A percentile compares a stretch with the other conserved stretches of the same genome.
Evolutionary conservation across 495 filamentous ascomycete genomes (phyloP).

Genomic region (Xylaria sp.): DNA sequence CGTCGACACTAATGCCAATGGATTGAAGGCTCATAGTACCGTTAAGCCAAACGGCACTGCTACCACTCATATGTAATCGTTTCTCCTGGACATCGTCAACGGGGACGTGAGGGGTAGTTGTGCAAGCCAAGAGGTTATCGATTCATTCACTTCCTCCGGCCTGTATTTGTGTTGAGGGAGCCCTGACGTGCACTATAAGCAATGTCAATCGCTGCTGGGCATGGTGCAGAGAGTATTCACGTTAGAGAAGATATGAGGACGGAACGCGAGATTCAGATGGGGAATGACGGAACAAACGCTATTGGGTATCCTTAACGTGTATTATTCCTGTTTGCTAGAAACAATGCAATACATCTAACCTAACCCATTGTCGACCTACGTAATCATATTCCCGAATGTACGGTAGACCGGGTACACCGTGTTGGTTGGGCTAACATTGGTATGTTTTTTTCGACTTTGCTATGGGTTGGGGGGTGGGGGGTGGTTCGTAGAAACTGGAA

Average conservation of each 20-base stretch:
- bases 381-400: no score
- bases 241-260: background rate
- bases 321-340: slow-evolving; percentile 6
- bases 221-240: background rate
- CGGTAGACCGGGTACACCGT: no score
- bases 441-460: no score
- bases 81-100: background rate
- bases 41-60: background rate
- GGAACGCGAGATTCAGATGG: slow-evolving; percentile 1
- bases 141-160: background rate
- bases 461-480: no score
- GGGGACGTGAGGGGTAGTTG: background rate
- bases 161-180: background rate
- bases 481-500: no score
- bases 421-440: no score
- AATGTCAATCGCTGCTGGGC: background rate
- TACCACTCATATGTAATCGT: background rate
- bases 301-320: slow-evolving; percentile 21
- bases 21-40: background rate
- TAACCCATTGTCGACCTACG: background rate
- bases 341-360: background rate
- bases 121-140: background rate
- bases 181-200: no score
- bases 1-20: background rate
- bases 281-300: background rate